phyloP scores from a whole-genome alignment of 2,329 filamentous ascomycete species.

The Eurotiales sp. region DNA sequence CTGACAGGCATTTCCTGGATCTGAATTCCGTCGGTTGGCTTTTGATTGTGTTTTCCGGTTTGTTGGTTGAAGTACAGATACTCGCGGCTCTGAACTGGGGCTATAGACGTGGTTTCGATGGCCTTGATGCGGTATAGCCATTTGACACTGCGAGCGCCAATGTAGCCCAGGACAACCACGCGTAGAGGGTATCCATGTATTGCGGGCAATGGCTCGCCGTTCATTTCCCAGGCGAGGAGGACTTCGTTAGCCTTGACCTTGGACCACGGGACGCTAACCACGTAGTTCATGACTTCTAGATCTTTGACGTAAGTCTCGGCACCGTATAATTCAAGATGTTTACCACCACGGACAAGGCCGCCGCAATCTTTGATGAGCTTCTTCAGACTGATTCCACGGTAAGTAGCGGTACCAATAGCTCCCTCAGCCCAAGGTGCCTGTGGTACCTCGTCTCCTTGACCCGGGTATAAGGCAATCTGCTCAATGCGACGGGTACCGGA shows the following conservation, averaged over 20 bases:
- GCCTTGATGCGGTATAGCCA: constrained; percentile 63
- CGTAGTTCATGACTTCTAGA: constrained; percentile 62
- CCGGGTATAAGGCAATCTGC: constrained; percentile 62
- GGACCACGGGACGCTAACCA: constrained; percentile 62
- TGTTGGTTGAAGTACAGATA: constrained; percentile 68
- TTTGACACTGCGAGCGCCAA: constrained; percentile 62
- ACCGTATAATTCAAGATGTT: constrained; percentile 66
- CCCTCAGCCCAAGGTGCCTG: constrained; percentile 58
- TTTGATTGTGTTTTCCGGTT: constrained; percentile 63
- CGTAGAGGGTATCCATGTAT: constrained; percentile 66
- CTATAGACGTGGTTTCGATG: constrained; percentile 53
- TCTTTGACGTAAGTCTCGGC: constrained; percentile 73
- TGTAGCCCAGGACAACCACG: constrained; percentile 62
- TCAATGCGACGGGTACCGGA: constrained; percentile 66
- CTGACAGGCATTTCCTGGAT: constrained; percentile 71
- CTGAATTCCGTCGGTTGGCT: constrained; percentile 57
- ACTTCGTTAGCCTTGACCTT: constrained; percentile 67
- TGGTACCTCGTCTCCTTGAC: constrained; percentile 61
- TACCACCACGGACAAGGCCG: constrained; percentile 52
- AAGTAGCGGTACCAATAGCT: constrained; percentile 63
- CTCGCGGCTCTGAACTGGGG: constrained; percentile 62
- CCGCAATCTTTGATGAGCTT: constrained; percentile 69
- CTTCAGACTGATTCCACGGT: constrained; percentile 62
- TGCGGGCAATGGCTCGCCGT: constrained; percentile 58
- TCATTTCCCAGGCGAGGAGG: constrained; percentile 69